Percentiles rank a stretch among this genome's conserved stretches.
Conservation (phyloP, 1,284 basidiomycete species). For the Apiotrichum veenhuisii region DNA sequence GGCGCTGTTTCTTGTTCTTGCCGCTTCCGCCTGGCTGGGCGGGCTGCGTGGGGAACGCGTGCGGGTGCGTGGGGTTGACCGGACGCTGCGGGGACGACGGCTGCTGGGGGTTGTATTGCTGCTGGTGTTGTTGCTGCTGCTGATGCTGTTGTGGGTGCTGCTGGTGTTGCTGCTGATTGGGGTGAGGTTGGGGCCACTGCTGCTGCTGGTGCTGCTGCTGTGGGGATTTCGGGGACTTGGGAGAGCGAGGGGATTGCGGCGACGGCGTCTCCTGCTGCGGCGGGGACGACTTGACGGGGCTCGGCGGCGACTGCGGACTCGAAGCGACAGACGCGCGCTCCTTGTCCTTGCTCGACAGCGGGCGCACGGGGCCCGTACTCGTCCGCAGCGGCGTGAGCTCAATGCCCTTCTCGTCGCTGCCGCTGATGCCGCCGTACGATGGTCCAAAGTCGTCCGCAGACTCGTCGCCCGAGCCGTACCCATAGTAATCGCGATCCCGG, state of each 20-base stretch:
- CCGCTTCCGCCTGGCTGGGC: background rate
- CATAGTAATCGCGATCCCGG: background rate
- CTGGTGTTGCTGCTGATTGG: background rate
- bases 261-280: too few species aligned
- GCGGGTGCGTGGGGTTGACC: background rate
- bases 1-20: slow-evolving; percentile 2
- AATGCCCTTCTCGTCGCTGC: background rate
- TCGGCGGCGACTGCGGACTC: background rate
- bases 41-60: background rate
- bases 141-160: background rate
- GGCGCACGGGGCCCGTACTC: background rate
- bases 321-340: too few species aligned
- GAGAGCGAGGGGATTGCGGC: background rate
- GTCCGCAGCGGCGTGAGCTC: slow-evolving; percentile 5
- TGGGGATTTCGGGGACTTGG: background rate
- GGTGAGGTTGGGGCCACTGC: background rate
- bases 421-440: background rate
- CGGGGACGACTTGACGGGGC: too few species aligned
- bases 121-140: background rate
- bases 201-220: background rate
- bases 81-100: background rate
- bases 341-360: too few species aligned
- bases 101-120: background rate
- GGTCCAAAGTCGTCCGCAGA: background rate
- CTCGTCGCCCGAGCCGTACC: background rate